A percentile compares a stretch with the other conserved stretches of the same genome.
Conservation (phyloP, 345 rosid species). For the Barbarea vulgaris region DNA sequence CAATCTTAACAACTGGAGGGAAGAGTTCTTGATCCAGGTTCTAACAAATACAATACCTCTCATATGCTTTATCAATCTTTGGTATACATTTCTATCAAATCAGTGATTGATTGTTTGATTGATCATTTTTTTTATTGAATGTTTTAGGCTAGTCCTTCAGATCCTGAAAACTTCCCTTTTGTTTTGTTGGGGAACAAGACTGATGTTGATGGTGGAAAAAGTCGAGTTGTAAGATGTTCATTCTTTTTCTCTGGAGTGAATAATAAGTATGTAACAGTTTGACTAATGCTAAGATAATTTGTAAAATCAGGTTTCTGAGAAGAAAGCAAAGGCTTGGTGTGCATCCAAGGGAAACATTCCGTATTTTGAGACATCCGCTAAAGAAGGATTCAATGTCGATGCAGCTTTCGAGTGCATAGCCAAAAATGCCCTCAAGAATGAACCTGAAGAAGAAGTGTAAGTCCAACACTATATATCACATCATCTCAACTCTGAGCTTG, state of each 20-base stretch:
- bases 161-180: conserved; percentile 81
- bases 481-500: background rate
- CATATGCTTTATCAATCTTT: background rate
- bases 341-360: conserved; percentile 87
- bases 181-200: conserved; percentile 81
- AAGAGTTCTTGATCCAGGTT: conserved; percentile 84
- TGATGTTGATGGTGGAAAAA: conserved; percentile 78
- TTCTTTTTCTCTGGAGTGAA: background rate
- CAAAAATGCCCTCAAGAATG: conserved; percentile 77
- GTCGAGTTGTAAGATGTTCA: conserved; percentile 63
- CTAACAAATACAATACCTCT: no score
- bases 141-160: conserved; percentile 78
- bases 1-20: conserved; percentile 81
- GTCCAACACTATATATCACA: conserved; percentile 24
- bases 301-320: conserved; percentile 66
- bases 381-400: conserved; percentile 83
- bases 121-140: background rate
- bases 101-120: background rate
- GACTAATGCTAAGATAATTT: background rate
- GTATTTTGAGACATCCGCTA: conserved; percentile 85
- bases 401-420: conserved; percentile 82
- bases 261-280: background rate
- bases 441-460: conserved; percentile 84
- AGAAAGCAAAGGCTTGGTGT: conserved; percentile 89
- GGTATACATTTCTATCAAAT: background rate